phyloP scores from a whole-genome alignment of 305 asterid genomes.

The Rubia peregrina region DNA sequence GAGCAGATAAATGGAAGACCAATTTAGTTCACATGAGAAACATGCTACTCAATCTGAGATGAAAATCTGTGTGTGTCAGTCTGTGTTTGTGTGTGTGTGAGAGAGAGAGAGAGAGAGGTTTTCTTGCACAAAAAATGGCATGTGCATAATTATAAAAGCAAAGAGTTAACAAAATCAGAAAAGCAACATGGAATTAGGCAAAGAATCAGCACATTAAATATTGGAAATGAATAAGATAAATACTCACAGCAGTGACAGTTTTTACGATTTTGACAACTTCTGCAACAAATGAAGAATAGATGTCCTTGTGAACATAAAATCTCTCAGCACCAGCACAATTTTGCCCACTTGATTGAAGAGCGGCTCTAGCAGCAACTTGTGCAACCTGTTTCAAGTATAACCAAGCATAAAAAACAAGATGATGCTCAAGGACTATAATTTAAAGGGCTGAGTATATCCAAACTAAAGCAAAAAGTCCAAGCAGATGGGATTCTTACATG shows the following conservation, averaged over 20 bases:
- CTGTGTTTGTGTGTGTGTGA: not conserved
- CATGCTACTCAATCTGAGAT: not conserved
- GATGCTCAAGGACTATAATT: not conserved
- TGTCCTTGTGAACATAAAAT: slow-evolving; percentile 83
- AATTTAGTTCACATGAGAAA: not conserved
- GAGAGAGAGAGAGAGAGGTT: too few relatives aligned
- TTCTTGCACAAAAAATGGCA: not conserved
- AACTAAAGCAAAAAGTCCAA: slow-evolving; percentile 11
- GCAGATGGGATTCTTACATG: slow-evolving; percentile 47
- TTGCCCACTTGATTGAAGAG: slow-evolving; percentile 93
- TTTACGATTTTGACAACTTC: slow-evolving; percentile 91
- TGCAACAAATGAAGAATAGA: slow-evolving; percentile 75
- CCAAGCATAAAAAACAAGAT: slow-evolving; percentile 15
- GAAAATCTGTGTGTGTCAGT: not conserved
- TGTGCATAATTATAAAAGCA: not conserved
- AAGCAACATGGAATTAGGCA: not conserved
- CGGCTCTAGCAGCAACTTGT: slow-evolving; percentile 95
- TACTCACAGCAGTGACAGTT: slow-evolving; percentile 87
- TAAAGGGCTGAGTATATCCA: not conserved
- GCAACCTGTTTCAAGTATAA: slow-evolving; percentile 55
- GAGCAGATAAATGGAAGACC: not conserved
- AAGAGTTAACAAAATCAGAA: not conserved
- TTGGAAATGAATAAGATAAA: not conserved
- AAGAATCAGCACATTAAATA: not conserved
- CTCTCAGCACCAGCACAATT: slow-evolving; percentile 99